A percentile compares a stretch with the other conserved stretches of the same genome.
Conservation (phyloP, 225 moss, liverwort and hornwort species). For the Marchantia polymorpha region DNA sequence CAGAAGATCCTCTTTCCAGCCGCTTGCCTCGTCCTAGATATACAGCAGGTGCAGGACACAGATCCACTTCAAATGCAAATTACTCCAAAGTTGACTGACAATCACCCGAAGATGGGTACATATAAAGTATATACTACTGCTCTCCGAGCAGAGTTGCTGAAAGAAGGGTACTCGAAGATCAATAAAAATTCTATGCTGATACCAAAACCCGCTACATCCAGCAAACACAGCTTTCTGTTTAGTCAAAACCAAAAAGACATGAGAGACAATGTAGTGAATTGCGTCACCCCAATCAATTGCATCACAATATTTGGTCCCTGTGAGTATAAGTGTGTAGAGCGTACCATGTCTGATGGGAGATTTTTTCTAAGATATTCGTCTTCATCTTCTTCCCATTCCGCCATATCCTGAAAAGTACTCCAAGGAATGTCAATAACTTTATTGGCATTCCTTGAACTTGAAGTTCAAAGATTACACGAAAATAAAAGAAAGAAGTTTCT, state of each 20-base stretch:
- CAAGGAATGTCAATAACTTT: not conserved
- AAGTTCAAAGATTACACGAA: not conserved
- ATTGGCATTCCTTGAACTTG: too few relatives aligned
- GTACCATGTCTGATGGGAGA: slow-evolving; percentile 88
- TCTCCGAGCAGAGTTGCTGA: too few relatives aligned
- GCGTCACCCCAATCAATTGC: not conserved
- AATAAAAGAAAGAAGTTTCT: too few relatives aligned
- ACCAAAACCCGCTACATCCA: too few relatives aligned
- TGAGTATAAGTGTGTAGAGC: not conserved
- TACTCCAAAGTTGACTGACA: not conserved
- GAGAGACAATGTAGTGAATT: not conserved
- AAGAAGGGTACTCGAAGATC: too few relatives aligned
- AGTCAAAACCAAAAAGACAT: not conserved
- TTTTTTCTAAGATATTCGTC: slow-evolving; percentile 90
- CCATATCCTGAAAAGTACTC: slow-evolving; percentile 55
- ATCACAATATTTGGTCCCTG: not conserved
- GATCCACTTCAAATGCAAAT: not conserved
- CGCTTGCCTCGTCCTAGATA: slow-evolving; percentile 62
- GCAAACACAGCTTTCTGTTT: too few relatives aligned
- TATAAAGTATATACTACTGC: too few relatives aligned
- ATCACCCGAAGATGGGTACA: not conserved
- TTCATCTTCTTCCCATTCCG: slow-evolving; percentile 92
- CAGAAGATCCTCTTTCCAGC: slow-evolving; percentile 68
- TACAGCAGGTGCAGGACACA: not conserved
- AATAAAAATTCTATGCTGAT: too few relatives aligned